Evolutionary conservation across 371 early-diverging fungal genomes (phyloP), one percentile per base, ranked within the genome.

Genomic region (Apophysomyces sp.): DNA sequence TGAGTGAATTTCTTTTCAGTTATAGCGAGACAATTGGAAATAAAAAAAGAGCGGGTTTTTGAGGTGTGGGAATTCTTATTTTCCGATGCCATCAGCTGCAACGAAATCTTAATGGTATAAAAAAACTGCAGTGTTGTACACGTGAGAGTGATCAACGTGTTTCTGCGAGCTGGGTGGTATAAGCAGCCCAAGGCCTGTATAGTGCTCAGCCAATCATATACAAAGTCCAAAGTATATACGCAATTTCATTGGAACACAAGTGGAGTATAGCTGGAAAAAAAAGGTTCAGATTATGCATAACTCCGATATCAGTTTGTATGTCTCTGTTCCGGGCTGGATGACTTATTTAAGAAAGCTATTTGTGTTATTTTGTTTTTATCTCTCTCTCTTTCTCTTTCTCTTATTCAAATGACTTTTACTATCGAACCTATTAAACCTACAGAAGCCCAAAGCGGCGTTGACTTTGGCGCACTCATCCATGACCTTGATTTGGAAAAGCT

Each of bases 401-500:
- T 51, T 49, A 28, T 31, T 49, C 24, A 27, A 30, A 79, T 79
- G 79, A 63, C 76, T 39, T 79, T 79, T 55, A 79, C 76, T 39
- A 63, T 79, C 31, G 58, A 73, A 58, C 79, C 76, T 52, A 60
- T 80, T 44, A 49, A 59, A 26, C 73, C 74, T 37, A 66, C 68
- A 12, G 41, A 57, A 6, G 60, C 69, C 24, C 81, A 80, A 65
- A 65, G 67, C 15, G 81, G 81, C 29, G 81, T 80, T 51, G 81
- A 80, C 60, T 80, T 80, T 63, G 81, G 81, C 32, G 71, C 66
- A 8, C 67, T 74, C 34, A 62, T 76, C 18, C 29, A 65, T 32
- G 81, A 76, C 39, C 65, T 77, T 52, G 81, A 80, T 52, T 61
- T 80, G 27, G 77, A 75, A 41, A 77, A 66, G 15, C 52, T 80